Evolutionary conservation across 2,329 filamentous ascomycete species (phyloP).

Genomic region (Colletotrichum spaethianum): DNA sequence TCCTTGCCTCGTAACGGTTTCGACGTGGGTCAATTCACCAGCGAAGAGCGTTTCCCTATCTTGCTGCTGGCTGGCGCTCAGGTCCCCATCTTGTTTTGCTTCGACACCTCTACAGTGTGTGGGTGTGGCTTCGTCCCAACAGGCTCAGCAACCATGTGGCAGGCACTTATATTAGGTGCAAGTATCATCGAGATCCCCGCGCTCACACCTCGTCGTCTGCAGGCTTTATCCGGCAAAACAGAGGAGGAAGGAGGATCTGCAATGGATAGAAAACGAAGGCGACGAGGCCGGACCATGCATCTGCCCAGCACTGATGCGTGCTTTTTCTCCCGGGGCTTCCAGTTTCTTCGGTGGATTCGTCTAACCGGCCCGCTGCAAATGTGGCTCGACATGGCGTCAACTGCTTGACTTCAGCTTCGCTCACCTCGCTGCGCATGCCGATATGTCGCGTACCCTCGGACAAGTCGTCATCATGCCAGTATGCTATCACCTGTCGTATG

Average conservation of each 20-base stretch:
- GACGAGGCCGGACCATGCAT: constrained; percentile 8
- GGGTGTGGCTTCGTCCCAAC: background rate
- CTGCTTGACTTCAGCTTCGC: background rate
- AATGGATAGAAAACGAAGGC: constrained; percentile 7
- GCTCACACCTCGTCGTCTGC: constrained; percentile 15
- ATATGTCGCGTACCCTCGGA: background rate
- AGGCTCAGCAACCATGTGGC: background rate
- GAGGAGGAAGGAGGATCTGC: constrained; percentile 31
- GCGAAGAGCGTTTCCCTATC: background rate
- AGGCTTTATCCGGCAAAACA: constrained; percentile 20
- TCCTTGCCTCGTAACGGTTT: background rate
- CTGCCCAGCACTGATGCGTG: constrained; percentile 19
- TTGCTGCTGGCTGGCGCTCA: background rate
- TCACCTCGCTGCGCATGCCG: background rate
- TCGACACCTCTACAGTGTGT: background rate
- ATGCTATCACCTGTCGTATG: background rate
- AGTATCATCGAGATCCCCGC: constrained; percentile 11
- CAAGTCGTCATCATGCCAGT: background rate
- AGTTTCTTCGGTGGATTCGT: constrained; percentile 8
- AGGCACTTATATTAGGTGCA: background rate
- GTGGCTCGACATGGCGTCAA: background rate
- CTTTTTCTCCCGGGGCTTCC: background rate
- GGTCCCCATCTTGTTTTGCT: background rate
- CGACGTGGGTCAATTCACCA: background rate
- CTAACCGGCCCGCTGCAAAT: constrained; percentile 11